phyloP scores from a whole-genome alignment of 192 early-diverging fungal species.

The Allomyces macrogynus region DNA sequence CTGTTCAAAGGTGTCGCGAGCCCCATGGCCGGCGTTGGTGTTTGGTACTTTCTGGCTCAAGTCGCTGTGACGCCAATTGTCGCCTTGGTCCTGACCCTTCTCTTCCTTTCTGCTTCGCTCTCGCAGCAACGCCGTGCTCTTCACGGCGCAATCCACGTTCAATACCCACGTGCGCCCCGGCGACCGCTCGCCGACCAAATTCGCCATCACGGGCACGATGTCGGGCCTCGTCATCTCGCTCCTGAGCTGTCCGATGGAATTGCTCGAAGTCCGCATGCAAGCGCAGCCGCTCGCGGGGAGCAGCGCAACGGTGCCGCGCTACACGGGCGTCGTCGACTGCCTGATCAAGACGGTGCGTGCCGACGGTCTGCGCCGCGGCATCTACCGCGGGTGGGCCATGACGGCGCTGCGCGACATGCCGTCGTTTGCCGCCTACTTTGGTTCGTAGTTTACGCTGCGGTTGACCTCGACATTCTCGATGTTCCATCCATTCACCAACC shows the following conservation, averaged over 20 bases:
- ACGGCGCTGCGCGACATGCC: conserved; percentile 19
- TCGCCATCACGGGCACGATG: conserved; percentile 33
- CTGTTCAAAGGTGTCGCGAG: conserved; percentile 52
- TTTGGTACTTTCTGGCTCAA: conserved; percentile 28
- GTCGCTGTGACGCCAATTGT: neutral
- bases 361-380: conserved; percentile 7
- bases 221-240: conserved; percentile 48
- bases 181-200: conserved; percentile 14
- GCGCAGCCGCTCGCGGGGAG: conserved; percentile 21
- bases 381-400: conserved; percentile 17
- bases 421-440: conserved; percentile 19
- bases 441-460: conserved; percentile 3
- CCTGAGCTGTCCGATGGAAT: conserved; percentile 46
- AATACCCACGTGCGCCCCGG: neutral
- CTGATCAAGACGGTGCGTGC: conserved; percentile 4
- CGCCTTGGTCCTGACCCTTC: neutral
- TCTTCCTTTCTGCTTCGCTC: too few species aligned
- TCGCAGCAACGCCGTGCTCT: conserved; percentile 44
- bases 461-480: too few species aligned
- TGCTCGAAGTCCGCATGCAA: conserved; percentile 49
- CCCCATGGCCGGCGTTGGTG: conserved; percentile 45
- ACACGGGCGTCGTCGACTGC: conserved; percentile 10
- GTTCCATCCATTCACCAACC: neutral
- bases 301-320: neutral
- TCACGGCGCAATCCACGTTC: conserved; percentile 25